phyloP scores from a whole-genome alignment of 2,329 filamentous ascomycete genomes.

The Berkeleyomyces basicola region DNA sequence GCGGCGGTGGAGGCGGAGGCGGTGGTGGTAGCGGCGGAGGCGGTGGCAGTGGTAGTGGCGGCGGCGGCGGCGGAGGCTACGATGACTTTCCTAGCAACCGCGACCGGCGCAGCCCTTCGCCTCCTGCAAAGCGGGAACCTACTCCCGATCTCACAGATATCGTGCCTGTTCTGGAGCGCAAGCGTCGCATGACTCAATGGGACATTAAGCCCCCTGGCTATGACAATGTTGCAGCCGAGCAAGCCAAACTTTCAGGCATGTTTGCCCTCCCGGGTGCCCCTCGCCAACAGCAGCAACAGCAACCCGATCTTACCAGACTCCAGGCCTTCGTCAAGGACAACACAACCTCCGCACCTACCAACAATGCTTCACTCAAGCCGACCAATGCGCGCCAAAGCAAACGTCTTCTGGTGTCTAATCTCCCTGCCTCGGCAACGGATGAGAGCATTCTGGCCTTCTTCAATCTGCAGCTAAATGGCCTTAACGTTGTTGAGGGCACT shows the following conservation, averaged over 20 bases:
- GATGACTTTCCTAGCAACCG: slow-evolving; percentile 23
- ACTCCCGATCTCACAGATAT: slow-evolving; percentile 88
- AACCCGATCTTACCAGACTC: slow-evolving; percentile 84
- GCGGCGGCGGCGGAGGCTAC: slow-evolving; percentile 22
- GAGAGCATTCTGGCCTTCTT: slow-evolving; percentile 71
- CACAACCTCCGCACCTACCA: slow-evolving; percentile 32
- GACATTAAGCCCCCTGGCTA: slow-evolving; percentile 98
- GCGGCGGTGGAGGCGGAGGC: slow-evolving; percentile 19
- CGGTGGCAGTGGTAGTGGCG: slow-evolving; percentile 24
- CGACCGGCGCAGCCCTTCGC: slow-evolving; percentile 53
- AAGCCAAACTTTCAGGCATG: slow-evolving; percentile 97
- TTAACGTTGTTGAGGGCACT: slow-evolving; percentile 71
- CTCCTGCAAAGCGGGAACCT: slow-evolving; percentile 81
- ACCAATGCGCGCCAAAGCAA: slow-evolving; percentile 89
- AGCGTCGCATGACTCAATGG: slow-evolving; percentile 93
- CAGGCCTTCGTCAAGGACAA: slow-evolving; percentile 89
- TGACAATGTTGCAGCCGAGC: slow-evolving; percentile 93
- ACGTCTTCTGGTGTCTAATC: slow-evolving; percentile 73
- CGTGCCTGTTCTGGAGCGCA: slow-evolving; percentile 66
- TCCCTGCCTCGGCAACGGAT: slow-evolving; percentile 57
- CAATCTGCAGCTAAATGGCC: slow-evolving; percentile 89
- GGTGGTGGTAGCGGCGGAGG: slow-evolving; percentile 26
- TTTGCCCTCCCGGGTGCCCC: slow-evolving; percentile 94
- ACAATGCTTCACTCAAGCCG: slow-evolving; percentile 70
- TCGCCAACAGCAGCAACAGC: slow-evolving; percentile 64